These are phyloP conservation scores for Backusella psychrophila DNA, from an alignment of 192 early-diverging fungal species.

Conservation along the genomic window DNA sequence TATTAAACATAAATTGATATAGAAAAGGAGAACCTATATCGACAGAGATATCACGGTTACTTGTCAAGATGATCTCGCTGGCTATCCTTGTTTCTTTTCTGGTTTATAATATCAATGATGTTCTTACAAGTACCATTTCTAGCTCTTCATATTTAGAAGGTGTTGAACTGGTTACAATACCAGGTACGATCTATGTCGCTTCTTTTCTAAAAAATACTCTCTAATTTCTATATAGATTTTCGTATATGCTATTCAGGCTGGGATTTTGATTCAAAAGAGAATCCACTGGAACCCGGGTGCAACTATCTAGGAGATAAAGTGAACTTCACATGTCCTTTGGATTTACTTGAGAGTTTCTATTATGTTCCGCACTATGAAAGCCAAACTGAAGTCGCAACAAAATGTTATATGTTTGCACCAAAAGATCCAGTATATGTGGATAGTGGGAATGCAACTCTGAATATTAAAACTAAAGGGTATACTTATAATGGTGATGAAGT, in stretches of 20 bases:
- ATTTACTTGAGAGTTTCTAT: background rate
- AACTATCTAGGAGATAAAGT: background rate
- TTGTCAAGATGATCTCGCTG: background rate
- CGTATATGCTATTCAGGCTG: background rate
- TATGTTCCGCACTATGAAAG: background rate
- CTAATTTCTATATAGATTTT: background rate
- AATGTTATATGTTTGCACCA: background rate
- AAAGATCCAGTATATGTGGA: background rate
- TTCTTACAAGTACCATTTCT: background rate
- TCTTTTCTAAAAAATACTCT: background rate
- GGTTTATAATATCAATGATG: background rate
- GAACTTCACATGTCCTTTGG: background rate
- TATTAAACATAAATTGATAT: background rate
- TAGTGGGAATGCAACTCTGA: background rate
- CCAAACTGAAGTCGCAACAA: background rate
- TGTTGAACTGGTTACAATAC: too few relatives aligned
- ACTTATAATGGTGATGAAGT: background rate
- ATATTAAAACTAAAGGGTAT: background rate
- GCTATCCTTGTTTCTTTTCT: background rate
- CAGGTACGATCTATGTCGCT: background rate
- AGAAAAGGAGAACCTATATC: slow-evolving; percentile 4
- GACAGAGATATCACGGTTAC: background rate
- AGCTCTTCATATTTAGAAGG: background rate
- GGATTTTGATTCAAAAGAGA: background rate
- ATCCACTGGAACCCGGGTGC: background rate